These are phyloP conservation scores for Ceratobasidium sp. DNA, from an alignment of 1,284 basidiomycete genomes.

Conservation along the genomic window DNA sequence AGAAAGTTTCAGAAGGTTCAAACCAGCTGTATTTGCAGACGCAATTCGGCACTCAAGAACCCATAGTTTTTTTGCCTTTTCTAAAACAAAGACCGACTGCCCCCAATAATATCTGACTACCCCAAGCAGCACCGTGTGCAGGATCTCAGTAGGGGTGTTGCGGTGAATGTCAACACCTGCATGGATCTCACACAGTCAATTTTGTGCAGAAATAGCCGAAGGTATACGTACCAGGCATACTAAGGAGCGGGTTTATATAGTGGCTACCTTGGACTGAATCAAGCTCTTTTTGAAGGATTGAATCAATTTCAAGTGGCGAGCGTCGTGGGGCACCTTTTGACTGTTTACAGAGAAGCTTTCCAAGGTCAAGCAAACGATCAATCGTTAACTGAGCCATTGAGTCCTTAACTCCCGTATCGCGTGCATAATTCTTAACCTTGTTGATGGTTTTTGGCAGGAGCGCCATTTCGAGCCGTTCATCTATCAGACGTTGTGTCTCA, in stretches of 20 bases:
- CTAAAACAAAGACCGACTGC: constrained; percentile 52
- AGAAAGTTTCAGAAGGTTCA: constrained; percentile 50
- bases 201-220: neutral
- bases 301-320: neutral
- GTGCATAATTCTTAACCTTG: neutral
- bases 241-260: neutral
- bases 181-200: neutral
- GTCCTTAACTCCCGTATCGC: constrained; percentile 3
- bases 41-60: constrained; percentile 54
- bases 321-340: neutral
- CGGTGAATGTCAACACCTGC: constrained; percentile 49
- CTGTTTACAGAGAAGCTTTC: neutral
- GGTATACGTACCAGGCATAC: constrained; percentile 1
- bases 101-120: constrained; percentile 60
- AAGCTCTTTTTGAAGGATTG: neutral
- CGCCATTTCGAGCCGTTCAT: no score
- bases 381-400: constrained; percentile 1
- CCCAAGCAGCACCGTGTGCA: constrained; percentile 58
- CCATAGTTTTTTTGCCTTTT: constrained; percentile 50
- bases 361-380: neutral
- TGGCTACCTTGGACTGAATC: neutral
- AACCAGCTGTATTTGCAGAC: constrained; percentile 55
- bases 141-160: constrained; percentile 57
- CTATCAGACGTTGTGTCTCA: no score
- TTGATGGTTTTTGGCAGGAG: no score